phyloP scores from a whole-genome alignment of 495 filamentous ascomycete genomes.

The Xylaria sp. region DNA sequence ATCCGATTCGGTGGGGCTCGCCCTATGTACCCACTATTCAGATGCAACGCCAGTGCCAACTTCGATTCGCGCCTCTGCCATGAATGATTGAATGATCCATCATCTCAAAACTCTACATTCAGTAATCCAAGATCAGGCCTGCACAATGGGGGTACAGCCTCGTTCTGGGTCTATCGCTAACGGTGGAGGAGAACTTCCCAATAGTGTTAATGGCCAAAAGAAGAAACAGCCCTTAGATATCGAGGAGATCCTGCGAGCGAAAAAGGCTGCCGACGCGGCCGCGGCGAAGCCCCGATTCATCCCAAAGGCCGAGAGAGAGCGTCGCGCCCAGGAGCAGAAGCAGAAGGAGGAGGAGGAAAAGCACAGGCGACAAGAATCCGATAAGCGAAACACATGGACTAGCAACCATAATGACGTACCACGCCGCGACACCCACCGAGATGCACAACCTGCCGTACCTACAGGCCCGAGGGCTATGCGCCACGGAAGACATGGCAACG shows the following conservation, averaged over 20 bases:
- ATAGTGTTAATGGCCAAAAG: conserved; percentile 29
- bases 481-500: conserved; percentile 60
- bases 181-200: conserved; percentile 24
- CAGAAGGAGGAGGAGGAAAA: conserved; percentile 77
- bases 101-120: not conserved
- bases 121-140: not conserved
- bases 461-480: conserved; percentile 84
- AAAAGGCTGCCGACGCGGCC: conserved; percentile 54
- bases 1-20: not conserved
- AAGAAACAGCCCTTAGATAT: conserved; percentile 53
- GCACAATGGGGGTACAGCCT: conserved; percentile 39
- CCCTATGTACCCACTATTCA: not conserved
- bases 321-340: conserved; percentile 81
- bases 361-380: conserved; percentile 54
- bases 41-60: conserved; percentile 12
- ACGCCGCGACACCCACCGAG: conserved; percentile 29
- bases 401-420: conserved; percentile 38
- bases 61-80: not conserved
- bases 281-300: conserved; percentile 87
- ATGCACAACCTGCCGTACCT: conserved; percentile 55
- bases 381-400: conserved; percentile 26
- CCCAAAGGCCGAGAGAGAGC: conserved; percentile 87
- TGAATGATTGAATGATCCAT: too few species aligned
- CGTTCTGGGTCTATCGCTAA: conserved; percentile 34
- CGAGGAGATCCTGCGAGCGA: conserved; percentile 54